phyloP scores from a whole-genome alignment of 306 rosid species.

The Rubus parviflorus region DNA sequence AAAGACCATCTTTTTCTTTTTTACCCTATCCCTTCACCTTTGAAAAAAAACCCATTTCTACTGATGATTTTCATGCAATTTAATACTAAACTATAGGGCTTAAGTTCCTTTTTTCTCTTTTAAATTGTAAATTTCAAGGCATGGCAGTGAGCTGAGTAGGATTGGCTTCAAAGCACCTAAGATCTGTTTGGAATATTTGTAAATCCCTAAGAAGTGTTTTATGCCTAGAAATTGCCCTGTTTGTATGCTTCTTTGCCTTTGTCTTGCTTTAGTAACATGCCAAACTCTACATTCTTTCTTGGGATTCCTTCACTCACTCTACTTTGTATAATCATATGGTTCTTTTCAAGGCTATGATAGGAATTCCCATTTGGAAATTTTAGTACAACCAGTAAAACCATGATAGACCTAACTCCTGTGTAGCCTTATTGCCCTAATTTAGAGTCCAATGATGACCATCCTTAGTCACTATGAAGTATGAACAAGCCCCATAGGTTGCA shows the following conservation, averaged over 20 bases:
- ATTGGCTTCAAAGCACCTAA: slow-evolving; percentile 28
- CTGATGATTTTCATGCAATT: slow-evolving; percentile 64
- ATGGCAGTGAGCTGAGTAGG: slow-evolving; percentile 39
- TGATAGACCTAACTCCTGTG: slow-evolving; percentile 33
- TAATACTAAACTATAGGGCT: slow-evolving; percentile 35
- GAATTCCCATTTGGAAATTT: slow-evolving; percentile 25
- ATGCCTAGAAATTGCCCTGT: slow-evolving; percentile 42
- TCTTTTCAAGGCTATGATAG: slow-evolving; percentile 38
- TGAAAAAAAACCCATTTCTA: slow-evolving; percentile 31
- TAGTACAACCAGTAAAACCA: slow-evolving; percentile 19
- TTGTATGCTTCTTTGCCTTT: slow-evolving; percentile 42
- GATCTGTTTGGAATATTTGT: slow-evolving; percentile 48
- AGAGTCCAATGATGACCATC: slow-evolving; percentile 39
- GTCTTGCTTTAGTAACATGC: slow-evolving; percentile 83
- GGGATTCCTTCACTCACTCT: slow-evolving; percentile 78
- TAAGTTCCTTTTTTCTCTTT: slow-evolving; percentile 18
- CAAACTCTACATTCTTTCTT: slow-evolving; percentile 72
- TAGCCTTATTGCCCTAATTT: slow-evolving; percentile 26
- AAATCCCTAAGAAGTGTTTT: slow-evolving; percentile 69
- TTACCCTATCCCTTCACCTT: slow-evolving; percentile 46
- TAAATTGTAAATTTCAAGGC: slow-evolving; percentile 56
- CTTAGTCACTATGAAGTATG: slow-evolving; percentile 26
- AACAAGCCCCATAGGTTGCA: slow-evolving; percentile 8
- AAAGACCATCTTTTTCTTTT: slow-evolving; percentile 57
- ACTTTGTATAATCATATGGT: slow-evolving; percentile 33